Conservation (phyloP, 495 filamentous ascomycete genomes). For the Penicillium egyptiacum region DNA sequence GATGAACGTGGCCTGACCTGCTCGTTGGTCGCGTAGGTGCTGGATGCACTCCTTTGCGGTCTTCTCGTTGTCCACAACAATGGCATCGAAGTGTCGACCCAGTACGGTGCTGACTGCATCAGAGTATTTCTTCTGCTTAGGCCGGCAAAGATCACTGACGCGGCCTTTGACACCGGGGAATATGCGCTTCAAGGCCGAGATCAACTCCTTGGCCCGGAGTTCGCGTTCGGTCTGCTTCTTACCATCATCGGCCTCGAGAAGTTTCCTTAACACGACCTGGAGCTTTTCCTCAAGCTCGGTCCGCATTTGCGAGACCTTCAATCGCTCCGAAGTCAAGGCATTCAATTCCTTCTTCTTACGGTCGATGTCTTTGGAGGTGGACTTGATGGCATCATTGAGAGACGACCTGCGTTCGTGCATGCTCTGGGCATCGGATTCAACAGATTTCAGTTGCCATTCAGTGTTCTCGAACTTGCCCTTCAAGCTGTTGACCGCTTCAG, state of each 20-base stretch:
- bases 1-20: conserved; percentile 85
- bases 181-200: conserved; percentile 82
- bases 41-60: conserved; percentile 92
- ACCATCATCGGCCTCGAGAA: conserved; percentile 79
- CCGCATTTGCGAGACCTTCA: conserved; percentile 71
- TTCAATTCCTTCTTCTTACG: conserved; percentile 90
- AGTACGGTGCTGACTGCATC: conserved; percentile 90
- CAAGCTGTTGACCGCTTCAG: conserved; percentile 81
- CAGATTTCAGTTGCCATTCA: conserved; percentile 67
- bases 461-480: conserved; percentile 80
- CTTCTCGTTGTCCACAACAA: conserved; percentile 96
- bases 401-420: conserved; percentile 66
- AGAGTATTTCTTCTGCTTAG: conserved; percentile 93
- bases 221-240: conserved; percentile 83
- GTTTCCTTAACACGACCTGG: conserved; percentile 70
- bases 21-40: conserved; percentile 85
- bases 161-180: conserved; percentile 90
- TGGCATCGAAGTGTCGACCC: conserved; percentile 87
- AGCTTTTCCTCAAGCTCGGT: conserved; percentile 92
- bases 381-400: conserved; percentile 59
- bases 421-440: conserved; percentile 68
- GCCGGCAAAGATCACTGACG: conserved; percentile 88
- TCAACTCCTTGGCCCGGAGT: conserved; percentile 68
- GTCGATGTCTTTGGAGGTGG: conserved; percentile 74
- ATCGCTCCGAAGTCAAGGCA: conserved; percentile 77